Evolutionary conservation across 1,139 yeast species (phyloP), one percentile per base, ranked within the genome.

Genomic region (Saccharomyces hybrid): DNA sequence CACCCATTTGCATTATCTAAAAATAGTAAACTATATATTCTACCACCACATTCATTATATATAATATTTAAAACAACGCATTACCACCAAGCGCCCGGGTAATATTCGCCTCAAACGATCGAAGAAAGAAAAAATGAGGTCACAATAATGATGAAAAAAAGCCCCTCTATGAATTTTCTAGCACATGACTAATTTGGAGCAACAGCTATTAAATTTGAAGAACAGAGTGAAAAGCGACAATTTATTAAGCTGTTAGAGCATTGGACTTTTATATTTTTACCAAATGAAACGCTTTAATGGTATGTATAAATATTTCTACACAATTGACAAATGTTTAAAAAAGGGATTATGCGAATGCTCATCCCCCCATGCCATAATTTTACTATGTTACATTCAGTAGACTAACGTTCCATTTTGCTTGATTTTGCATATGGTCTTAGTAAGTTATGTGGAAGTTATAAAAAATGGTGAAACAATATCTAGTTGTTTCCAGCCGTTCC

Each of bases 391-490:
- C 25, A 7, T 27, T 25, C 31, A 16, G 23, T 11, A 14, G 48
- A 46, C 31, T 26, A 46, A 46, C 28, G n/a, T 7, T 13, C 9
- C 9, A 4, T 4, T 6, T 44, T n/a, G 47, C 41, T 14, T 34
- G 42, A 34, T 34, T 16, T 20, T 38, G 44, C 44, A 20, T 11
- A 11, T 38, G 8, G 41, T 38, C 28, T 46, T 25, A 49, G 63
- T 66, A 3, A 60, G 66, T 1, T 67, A 64, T 53, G 61, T 67
- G 47, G 71, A 66, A 53, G 64, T 64, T 5, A 47, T 66, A 13
- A 54, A 59, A 26, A 56, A 60, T 29, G 62, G 59, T 29, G 46
- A 51, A 23, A 57, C 63, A 5, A 51, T 58, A 25, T 60, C 66
- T 5, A 55, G 60, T 51, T 61, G 61, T 57, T 60, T 56, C 56